Conservation (phyloP, 1,139 yeast species). For the Meyerozyma sp. region DNA sequence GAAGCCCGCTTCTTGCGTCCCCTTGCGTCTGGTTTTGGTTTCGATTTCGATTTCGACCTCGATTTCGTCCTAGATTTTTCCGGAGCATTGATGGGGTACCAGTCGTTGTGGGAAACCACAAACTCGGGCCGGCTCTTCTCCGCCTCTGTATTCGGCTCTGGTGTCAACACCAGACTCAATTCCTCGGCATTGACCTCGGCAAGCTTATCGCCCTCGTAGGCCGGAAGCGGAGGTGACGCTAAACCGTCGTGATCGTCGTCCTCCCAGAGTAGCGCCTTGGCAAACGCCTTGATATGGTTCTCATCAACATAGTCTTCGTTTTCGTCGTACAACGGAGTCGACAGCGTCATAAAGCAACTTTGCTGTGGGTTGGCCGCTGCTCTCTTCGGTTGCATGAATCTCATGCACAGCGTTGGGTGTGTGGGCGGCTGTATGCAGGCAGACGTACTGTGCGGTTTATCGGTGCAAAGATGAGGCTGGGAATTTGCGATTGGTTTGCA, state of each 20-base stretch:
- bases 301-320: slow-evolving; percentile 31
- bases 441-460: background rate
- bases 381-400: background rate
- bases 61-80: slow-evolving; percentile 5
- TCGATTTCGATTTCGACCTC: background rate
- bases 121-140: slow-evolving; percentile 16
- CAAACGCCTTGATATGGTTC: slow-evolving; percentile 35
- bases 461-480: background rate
- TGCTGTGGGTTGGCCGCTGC: background rate
- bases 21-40: slow-evolving; percentile 2
- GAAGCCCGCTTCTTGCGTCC: slow-evolving; percentile 8
- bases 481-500: too few species aligned
- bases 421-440: background rate
- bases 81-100: slow-evolving; percentile 51
- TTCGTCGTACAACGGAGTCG: slow-evolving; percentile 20
- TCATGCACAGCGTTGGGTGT: background rate
- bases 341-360: background rate
- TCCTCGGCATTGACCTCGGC: background rate
- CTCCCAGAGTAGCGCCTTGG: slow-evolving; percentile 38
- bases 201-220: slow-evolving; percentile 1
- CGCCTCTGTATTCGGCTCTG: slow-evolving; percentile 1
- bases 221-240: background rate
- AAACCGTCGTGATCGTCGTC: slow-evolving; percentile 14
- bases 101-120: slow-evolving; percentile 59
- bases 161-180: background rate